Conservation (phyloP, 257 asterid genomes). For the Solanum lycopersicoides region DNA sequence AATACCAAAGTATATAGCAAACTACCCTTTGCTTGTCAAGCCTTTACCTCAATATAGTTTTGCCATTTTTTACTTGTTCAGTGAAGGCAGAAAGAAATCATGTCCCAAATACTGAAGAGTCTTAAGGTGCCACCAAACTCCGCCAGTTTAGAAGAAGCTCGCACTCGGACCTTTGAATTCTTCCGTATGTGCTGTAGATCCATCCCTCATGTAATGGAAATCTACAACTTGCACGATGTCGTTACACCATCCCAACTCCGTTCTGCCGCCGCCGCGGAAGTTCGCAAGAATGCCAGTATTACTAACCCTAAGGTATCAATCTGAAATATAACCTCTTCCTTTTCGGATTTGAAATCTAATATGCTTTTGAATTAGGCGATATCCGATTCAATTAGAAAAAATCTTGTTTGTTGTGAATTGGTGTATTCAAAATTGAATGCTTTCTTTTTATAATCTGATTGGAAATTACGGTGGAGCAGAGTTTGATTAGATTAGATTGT, state of each 20-base stretch:
- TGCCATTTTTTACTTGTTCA: not conserved
- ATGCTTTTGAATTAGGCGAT: not conserved
- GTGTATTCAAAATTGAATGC: not conserved
- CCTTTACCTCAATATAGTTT: too few species aligned
- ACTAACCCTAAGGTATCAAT: slow-evolving; percentile 62
- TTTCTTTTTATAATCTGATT: not conserved
- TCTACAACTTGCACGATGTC: slow-evolving; percentile 62
- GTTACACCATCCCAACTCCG: slow-evolving; percentile 68
- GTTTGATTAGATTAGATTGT: not conserved
- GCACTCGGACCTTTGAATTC: slow-evolving; percentile 64
- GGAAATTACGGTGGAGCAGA: not conserved
- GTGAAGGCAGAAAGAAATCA: not conserved
- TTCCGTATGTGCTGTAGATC: slow-evolving; percentile 86
- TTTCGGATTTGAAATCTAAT: not conserved
- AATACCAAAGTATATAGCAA: too few species aligned
- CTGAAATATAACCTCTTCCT: not conserved
- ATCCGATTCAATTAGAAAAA: not conserved
- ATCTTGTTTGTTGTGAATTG: not conserved
- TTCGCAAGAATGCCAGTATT: slow-evolving; percentile 69
- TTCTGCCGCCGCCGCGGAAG: slow-evolving; percentile 46
- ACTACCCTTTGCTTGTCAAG: too few species aligned
- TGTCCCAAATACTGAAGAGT: slow-evolving; percentile 37
- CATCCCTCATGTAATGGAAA: slow-evolving; percentile 68
- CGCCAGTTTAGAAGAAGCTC: slow-evolving; percentile 60
- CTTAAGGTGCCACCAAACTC: slow-evolving; percentile 73